A percentile compares a stretch with the other conserved stretches of the same genome.
These are phyloP conservation scores for Coffea canephora DNA, from an alignment of 257 asterid genomes.

Conservation along the genomic window DNA sequence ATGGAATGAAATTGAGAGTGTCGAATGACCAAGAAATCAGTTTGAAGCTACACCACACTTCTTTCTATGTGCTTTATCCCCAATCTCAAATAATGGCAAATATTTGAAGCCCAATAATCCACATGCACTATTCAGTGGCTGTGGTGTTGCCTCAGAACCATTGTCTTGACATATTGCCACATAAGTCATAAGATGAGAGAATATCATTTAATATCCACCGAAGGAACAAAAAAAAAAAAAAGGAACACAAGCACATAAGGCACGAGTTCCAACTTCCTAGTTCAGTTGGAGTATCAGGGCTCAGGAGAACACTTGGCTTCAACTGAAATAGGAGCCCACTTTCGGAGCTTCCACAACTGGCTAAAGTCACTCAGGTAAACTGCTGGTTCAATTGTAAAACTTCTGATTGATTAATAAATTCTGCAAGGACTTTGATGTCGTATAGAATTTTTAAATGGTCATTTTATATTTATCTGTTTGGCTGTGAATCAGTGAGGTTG, in stretches of 20 bases:
- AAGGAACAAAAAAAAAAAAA: neutral
- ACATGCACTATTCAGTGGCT: conserved; percentile 55
- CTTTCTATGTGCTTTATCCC: conserved; percentile 37
- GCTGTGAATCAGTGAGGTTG: no score
- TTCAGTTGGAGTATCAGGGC: conserved; percentile 11
- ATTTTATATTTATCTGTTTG: no score
- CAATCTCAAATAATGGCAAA: conserved; percentile 22
- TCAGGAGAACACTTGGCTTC: conserved; percentile 20
- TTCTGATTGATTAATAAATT: neutral
- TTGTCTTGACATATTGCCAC: conserved; percentile 40
- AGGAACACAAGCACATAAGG: neutral
- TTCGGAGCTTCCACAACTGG: conserved; percentile 7
- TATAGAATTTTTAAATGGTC: neutral
- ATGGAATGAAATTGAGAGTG: conserved; percentile 1
- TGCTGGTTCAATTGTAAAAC: no score
- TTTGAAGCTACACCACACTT: conserved; percentile 57
- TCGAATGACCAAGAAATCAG: conserved; percentile 15
- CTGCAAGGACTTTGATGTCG: conserved; percentile 1
- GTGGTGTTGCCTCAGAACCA: conserved; percentile 30
- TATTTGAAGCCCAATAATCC: conserved; percentile 30
- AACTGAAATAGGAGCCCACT: conserved; percentile 28
- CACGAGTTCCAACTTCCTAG: neutral
- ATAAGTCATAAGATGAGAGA: conserved; percentile 16
- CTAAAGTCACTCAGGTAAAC: conserved; percentile 14
- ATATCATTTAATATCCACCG: conserved; percentile 19